Conservation (phyloP, 345 rosid genomes). For the Brassica incana region DNA sequence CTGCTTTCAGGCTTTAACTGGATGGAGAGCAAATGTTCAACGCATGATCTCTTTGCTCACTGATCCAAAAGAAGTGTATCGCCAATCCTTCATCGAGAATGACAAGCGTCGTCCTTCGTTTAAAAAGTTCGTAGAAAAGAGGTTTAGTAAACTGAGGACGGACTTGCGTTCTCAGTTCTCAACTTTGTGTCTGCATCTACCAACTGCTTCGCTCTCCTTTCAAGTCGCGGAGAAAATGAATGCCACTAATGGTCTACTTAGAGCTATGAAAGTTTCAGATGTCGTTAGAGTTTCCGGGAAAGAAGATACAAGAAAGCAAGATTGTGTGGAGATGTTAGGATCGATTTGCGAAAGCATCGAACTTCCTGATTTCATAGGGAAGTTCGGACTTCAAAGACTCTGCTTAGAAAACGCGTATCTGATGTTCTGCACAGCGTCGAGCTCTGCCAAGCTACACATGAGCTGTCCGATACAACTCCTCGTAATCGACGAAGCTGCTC, state of each 20-base stretch:
- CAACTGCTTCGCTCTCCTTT: constrained; percentile 36
- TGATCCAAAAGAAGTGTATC: constrained; percentile 28
- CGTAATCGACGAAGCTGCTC: constrained; percentile 60
- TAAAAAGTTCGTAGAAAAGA: constrained; percentile 25
- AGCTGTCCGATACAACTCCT: constrained; percentile 31
- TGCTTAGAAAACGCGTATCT: constrained; percentile 43
- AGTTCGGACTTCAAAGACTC: not conserved
- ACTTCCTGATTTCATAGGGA: constrained; percentile 3
- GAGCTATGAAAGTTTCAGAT: not conserved
- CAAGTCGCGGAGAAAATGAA: constrained; percentile 34
- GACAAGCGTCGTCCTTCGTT: not conserved
- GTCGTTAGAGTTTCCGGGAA: not conserved
- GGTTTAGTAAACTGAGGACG: constrained; percentile 6
- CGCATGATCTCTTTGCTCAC: constrained; percentile 41
- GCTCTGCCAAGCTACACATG: constrained; percentile 42
- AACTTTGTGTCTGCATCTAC: constrained; percentile 43
- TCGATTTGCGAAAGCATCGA: not conserved
- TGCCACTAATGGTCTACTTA: constrained; percentile 26
- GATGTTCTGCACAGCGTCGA: constrained; percentile 50
- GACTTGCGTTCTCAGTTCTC: constrained; percentile 27
- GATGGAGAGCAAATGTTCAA: constrained; percentile 41
- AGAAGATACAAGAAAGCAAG: constrained; percentile 21
- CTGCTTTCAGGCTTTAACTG: constrained; percentile 35
- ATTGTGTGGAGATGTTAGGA: constrained; percentile 15
- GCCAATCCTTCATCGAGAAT: not conserved